Evolutionary conservation across 768 basidiomycete genomes (phyloP), one percentile per base, ranked within the genome.

Genomic region (Mycena albidolilacea): DNA sequence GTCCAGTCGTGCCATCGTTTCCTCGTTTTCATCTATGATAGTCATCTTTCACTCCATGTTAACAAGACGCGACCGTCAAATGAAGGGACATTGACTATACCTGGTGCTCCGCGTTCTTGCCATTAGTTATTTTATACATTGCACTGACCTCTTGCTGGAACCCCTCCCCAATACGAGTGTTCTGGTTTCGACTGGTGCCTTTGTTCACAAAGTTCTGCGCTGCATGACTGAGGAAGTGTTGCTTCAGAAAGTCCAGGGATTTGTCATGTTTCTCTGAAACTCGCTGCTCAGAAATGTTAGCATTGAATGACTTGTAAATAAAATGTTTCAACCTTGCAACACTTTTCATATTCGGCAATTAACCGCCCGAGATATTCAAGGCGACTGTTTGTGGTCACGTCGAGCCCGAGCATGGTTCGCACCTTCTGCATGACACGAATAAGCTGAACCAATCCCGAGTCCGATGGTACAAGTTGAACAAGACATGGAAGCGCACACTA

Each of bases 91-190:
- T 30, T 30, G 30, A 23, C 38, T 62, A 64, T 52, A 67, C 71
- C 71, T 72, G 64, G 19, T 67, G 65, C 65, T 67, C 71, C 0
- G 71, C 71, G 19, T 72, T 35, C 52, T 67, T 67, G 19, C 71
- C 65, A 14, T 72, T 72, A 0, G 71, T 67, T 58, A 67, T 72
- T 8, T 19, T 2, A 17, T 72, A 72, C 65, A 44, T 39, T 7
- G 64, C 65, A 10, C 44, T 30, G 12, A 67, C 21, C 12, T 72
- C 71, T 39, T 72, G 71, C 39, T 72, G 71, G 19, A 72, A 72
- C 6, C 71, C 71, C 67, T 72, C 71, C 15, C 71, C 71, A 15
- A 72, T 60, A 54, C 71, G 71, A 3, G 65, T 72, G 60, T 67
- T 72, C 52, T 39, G 30, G 21, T 72, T 72, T 10, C 71, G 64